These are phyloP conservation scores for Linum tenue DNA, from an alignment of 345 rosid genomes.

Conservation along the genomic window DNA sequence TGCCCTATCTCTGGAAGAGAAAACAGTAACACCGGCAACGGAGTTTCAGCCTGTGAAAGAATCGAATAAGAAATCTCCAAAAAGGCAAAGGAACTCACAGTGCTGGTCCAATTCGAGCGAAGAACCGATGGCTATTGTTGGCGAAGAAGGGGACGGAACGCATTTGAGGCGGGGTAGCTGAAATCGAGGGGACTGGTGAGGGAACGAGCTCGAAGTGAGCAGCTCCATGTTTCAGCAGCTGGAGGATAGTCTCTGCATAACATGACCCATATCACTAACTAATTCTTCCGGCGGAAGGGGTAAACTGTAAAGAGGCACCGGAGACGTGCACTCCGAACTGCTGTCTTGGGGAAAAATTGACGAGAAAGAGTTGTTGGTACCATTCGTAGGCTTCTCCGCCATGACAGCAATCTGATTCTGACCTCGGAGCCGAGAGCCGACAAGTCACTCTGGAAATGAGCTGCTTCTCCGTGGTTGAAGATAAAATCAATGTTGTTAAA, in stretches of 20 bases:
- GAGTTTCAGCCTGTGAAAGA: neutral
- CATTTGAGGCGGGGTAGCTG: slow-evolving; percentile 21
- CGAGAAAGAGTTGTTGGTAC: neutral
- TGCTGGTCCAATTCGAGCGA: slow-evolving; percentile 66
- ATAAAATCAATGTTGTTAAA: too few relatives aligned
- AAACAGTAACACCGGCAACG: neutral
- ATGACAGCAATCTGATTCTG: neutral
- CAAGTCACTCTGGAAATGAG: neutral
- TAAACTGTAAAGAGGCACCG: neutral
- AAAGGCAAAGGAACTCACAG: slow-evolving; percentile 29
- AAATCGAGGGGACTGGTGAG: slow-evolving; percentile 42
- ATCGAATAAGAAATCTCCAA: neutral
- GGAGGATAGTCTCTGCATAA: slow-evolving; percentile 46
- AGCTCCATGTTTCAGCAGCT: slow-evolving; percentile 53
- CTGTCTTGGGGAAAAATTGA: too few relatives aligned
- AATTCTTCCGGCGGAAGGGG: neutral
- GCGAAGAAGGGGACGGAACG: slow-evolving; percentile 24
- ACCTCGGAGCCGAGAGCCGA: neutral
- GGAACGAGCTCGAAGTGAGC: slow-evolving; percentile 70
- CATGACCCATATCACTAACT: neutral
- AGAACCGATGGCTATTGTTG: slow-evolving; percentile 29
- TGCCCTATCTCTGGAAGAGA: slow-evolving; percentile 22
- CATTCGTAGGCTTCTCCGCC: neutral
- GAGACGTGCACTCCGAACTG: too few relatives aligned
- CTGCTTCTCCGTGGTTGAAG: too few relatives aligned